Percentiles rank a stretch among this genome's conserved stretches.
Evolutionary conservation across 202 grass and related monocot species (phyloP).

Genomic region (Zizania palustris): DNA sequence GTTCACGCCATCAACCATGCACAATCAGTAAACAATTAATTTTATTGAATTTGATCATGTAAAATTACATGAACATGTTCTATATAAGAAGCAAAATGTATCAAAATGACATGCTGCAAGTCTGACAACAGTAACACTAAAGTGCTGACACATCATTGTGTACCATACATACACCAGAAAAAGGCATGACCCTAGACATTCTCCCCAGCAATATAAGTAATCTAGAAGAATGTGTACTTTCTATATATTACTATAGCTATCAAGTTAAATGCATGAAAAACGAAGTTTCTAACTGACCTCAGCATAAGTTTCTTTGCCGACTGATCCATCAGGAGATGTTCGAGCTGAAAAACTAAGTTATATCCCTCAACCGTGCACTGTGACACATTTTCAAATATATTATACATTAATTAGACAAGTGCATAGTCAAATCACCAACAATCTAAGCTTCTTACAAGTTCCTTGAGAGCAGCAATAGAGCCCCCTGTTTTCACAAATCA

Average conservation of each 20-base stretch:
- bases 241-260: slow-evolving; percentile 29
- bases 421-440: slow-evolving; percentile 38
- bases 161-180: neutral
- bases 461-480: slow-evolving; percentile 78
- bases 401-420: slow-evolving; percentile 2
- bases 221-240: slow-evolving; percentile 8
- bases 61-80: neutral
- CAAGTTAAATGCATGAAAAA: slow-evolving; percentile 22
- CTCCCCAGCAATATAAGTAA: neutral
- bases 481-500: slow-evolving; percentile 47
- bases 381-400: slow-evolving; percentile 46
- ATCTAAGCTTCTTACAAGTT: slow-evolving; percentile 69
- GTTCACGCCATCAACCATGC: neutral
- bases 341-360: slow-evolving; percentile 67
- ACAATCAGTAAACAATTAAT: neutral
- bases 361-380: slow-evolving; percentile 86
- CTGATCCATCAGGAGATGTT: slow-evolving; percentile 51
- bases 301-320: slow-evolving; percentile 62
- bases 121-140: neutral
- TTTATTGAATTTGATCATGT: neutral
- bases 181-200: neutral
- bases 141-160: slow-evolving; percentile 14
- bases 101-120: slow-evolving; percentile 12
- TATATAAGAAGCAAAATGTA: neutral
- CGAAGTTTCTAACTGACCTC: slow-evolving; percentile 49